Percentiles rank a stretch among this genome's conserved stretches.
phyloP scores from a whole-genome alignment of 2,329 filamentous ascomycete species.

The Akanthomyces dipterigenus region DNA sequence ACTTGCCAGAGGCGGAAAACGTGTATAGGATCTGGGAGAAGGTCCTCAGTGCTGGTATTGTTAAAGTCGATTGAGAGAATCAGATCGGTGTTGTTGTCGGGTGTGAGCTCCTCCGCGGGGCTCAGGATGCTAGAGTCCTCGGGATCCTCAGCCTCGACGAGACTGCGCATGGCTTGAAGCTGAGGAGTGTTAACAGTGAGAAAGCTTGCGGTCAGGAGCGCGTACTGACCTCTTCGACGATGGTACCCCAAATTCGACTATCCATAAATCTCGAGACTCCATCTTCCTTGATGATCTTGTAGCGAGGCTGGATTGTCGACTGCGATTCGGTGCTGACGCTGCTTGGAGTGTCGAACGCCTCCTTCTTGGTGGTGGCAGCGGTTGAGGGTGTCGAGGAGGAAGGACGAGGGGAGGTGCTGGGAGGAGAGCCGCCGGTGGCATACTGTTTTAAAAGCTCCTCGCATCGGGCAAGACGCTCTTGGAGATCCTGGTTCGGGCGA shows the following conservation, averaged over 20 bases:
- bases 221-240: slow-evolving; percentile 46
- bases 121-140: slow-evolving; percentile 43
- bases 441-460: slow-evolving; percentile 54
- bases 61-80: slow-evolving; percentile 38
- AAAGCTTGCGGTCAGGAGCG: neutral
- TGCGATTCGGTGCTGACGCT: slow-evolving; percentile 20
- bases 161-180: slow-evolving; percentile 53
- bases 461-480: slow-evolving; percentile 52
- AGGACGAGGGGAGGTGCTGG: slow-evolving; percentile 19
- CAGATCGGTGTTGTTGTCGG: slow-evolving; percentile 47
- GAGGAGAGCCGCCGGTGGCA: slow-evolving; percentile 33
- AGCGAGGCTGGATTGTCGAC: slow-evolving; percentile 36
- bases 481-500: slow-evolving; percentile 54
- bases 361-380: neutral
- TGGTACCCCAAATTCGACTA: slow-evolving; percentile 45
- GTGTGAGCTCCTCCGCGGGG: slow-evolving; percentile 43
- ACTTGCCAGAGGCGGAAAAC: slow-evolving; percentile 69
- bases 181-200: slow-evolving; percentile 22
- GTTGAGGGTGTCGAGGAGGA: slow-evolving; percentile 12
- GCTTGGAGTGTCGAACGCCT: slow-evolving; percentile 13
- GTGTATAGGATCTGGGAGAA: slow-evolving; percentile 60
- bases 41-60: slow-evolving; percentile 34
- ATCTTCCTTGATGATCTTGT: slow-evolving; percentile 50
- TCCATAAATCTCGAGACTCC: slow-evolving; percentile 52
- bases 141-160: slow-evolving; percentile 43